Evolutionary conservation across 345 rosid genomes (phyloP).

Genomic region (Conringia planisiliqua): DNA sequence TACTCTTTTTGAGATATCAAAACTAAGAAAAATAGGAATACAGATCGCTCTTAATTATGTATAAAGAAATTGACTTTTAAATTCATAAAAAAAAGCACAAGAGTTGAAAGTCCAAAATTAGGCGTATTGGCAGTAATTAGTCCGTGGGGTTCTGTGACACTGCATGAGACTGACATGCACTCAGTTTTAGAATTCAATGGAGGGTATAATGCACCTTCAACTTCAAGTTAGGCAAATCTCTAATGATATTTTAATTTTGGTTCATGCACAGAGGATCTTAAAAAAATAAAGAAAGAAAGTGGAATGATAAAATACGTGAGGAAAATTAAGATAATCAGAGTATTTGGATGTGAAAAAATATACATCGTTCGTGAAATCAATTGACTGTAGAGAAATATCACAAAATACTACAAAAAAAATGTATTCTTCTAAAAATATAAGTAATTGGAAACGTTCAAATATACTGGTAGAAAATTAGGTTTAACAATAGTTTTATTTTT

Average conservation of each 20-base stretch:
- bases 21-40: neutral
- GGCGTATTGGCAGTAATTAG: neutral
- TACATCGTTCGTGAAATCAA: neutral
- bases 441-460: no score
- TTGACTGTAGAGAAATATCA: neutral
- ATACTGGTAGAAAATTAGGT: no score
- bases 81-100: neutral
- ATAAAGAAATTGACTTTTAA: neutral
- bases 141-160: neutral
- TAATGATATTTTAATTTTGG: neutral
- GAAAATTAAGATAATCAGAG: neutral
- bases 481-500: no score
- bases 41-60: neutral
- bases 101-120: neutral
- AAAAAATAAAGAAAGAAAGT: neutral
- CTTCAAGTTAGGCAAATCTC: slow-evolving; percentile 1
- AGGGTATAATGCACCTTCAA: neutral
- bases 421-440: no score
- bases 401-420: no score
- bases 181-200: neutral
- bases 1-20: neutral
- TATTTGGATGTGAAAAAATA: neutral
- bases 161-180: neutral
- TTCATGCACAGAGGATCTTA: neutral
- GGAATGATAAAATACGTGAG: neutral